Percentiles rank a stretch among this genome's conserved stretches.
Evolutionary conservation across 441 rosid species (phyloP).

Genomic region (Euphorbia corollata): DNA sequence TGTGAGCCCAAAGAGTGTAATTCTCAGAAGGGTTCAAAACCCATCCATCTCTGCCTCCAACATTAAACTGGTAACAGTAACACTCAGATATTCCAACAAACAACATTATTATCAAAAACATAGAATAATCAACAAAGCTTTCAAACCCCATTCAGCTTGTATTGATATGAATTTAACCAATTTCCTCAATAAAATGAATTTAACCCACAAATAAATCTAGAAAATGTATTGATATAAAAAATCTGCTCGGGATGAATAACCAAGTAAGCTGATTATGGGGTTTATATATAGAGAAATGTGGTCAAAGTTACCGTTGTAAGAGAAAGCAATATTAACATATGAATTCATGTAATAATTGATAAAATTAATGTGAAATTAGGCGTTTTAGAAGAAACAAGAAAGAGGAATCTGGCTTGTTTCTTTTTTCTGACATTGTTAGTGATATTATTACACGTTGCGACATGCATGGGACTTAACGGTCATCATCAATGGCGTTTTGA

Average conservation of each 20-base stretch:
- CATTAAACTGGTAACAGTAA: conserved; percentile 42
- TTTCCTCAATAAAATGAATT: background rate
- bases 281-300: conserved; percentile 27
- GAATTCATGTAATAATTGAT: conserved; percentile 2
- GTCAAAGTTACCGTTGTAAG: conserved; percentile 35
- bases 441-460: conserved; percentile 38
- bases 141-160: conserved; percentile 28
- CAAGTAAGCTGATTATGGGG: background rate
- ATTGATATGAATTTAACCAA: too few species aligned
- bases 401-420: background rate
- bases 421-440: background rate
- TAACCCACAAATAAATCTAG: background rate
- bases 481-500: background rate
- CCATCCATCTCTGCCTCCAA: conserved; percentile 88
- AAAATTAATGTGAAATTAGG: conserved; percentile 11
- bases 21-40: conserved; percentile 49
- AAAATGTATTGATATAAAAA: too few species aligned
- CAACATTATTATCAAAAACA: conserved; percentile 21
- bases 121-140: conserved; percentile 21
- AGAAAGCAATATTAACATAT: conserved; percentile 11
- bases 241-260: too few species aligned
- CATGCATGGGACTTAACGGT: conserved; percentile 56
- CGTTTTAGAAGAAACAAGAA: conserved; percentile 26
- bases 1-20: conserved; percentile 68
- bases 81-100: conserved; percentile 28